Conservation (phyloP, 805 yeast genomes). For the Candida hispaniensis region DNA sequence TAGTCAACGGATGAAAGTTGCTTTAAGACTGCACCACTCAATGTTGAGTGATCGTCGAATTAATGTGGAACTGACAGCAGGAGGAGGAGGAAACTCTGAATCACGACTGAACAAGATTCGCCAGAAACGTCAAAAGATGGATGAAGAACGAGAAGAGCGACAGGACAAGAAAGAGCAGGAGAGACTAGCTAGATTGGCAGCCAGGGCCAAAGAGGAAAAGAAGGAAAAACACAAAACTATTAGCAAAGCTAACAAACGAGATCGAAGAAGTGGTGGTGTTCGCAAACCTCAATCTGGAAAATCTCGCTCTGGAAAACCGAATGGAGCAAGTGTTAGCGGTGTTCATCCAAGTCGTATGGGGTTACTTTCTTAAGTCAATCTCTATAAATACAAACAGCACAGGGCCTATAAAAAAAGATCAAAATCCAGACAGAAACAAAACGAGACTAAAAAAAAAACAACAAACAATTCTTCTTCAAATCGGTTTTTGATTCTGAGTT, state of each 20-base stretch:
- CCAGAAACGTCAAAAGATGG: constrained; percentile 65
- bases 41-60: constrained; percentile 60
- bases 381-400: not conserved
- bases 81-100: constrained; percentile 91
- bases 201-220: constrained; percentile 16
- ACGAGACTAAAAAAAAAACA: not conserved
- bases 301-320: too few species aligned
- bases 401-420: not conserved
- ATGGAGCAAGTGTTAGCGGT: constrained; percentile 4
- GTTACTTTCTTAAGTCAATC: constrained; percentile 18
- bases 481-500: too few species aligned
- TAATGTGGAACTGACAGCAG: constrained; percentile 93
- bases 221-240: constrained; percentile 13
- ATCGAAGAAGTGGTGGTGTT: too few species aligned
- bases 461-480: not conserved
- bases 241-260: too few species aligned
- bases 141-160: constrained; percentile 55
- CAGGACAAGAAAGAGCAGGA: constrained; percentile 39
- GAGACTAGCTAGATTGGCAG: constrained; percentile 23
- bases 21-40: constrained; percentile 75
- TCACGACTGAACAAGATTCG: constrained; percentile 50
- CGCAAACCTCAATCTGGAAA: too few species aligned
- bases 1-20: constrained; percentile 70
- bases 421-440: not conserved
- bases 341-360: constrained; percentile 54